Conservation (phyloP, 2,329 filamentous ascomycete species). For the Metarhizium rileyi region DNA sequence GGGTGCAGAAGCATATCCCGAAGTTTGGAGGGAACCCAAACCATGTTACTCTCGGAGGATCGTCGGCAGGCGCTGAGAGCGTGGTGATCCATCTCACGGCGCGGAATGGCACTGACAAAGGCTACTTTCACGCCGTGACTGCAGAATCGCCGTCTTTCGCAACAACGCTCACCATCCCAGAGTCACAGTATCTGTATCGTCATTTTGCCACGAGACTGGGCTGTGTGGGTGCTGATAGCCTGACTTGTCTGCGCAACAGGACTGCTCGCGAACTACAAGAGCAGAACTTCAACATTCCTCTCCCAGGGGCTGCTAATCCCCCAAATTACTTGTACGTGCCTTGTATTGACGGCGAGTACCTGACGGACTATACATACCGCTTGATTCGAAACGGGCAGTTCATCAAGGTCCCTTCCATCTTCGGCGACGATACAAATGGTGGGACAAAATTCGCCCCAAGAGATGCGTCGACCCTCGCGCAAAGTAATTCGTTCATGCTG, state of each 20-base stretch:
- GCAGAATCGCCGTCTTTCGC: conserved; percentile 44
- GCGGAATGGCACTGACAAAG: conserved; percentile 36
- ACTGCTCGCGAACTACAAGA: conserved; percentile 31
- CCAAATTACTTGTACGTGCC: conserved; percentile 46
- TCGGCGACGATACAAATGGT: conserved; percentile 28
- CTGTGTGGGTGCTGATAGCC: conserved; percentile 27
- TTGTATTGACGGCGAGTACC: conserved; percentile 42
- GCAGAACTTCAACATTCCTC: conserved; percentile 29
- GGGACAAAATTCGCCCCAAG: conserved; percentile 26
- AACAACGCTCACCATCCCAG: conserved; percentile 32
- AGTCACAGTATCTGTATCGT: conserved; percentile 44
- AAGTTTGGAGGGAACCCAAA: conserved; percentile 60
- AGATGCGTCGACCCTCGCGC: conserved; percentile 20
- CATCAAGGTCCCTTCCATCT: conserved; percentile 43
- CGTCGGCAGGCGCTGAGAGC: conserved; percentile 57
- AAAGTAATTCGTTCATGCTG: conserved; percentile 24
- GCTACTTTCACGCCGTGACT: conserved; percentile 41
- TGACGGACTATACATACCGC: conserved; percentile 39
- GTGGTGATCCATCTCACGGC: conserved; percentile 55
- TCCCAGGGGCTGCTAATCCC: conserved; percentile 15
- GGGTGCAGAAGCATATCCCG: conserved; percentile 57
- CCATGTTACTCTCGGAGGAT: conserved; percentile 60
- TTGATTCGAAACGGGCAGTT: conserved; percentile 39
- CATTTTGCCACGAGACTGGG: conserved; percentile 34
- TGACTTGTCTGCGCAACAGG: conserved; percentile 37